Evolutionary conservation across 495 filamentous ascomycete species (phyloP), one percentile per base, ranked within the genome.

Genomic region (Tuber umbilicatum): DNA sequence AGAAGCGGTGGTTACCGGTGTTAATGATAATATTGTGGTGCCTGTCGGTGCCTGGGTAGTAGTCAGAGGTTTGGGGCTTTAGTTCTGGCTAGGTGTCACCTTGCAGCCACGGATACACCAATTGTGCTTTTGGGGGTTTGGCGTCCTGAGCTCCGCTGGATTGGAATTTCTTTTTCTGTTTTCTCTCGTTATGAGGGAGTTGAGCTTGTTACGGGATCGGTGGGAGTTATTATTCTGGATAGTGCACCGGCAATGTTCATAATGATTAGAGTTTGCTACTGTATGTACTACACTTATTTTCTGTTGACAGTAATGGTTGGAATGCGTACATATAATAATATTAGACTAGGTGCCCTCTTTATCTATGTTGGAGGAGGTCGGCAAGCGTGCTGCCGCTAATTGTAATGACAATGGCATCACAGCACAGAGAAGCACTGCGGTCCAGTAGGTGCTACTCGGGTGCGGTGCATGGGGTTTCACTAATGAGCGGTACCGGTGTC

Each of bases 21-120:
- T 94, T 70, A 99, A 99, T 86, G 95, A 99, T 85, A 99, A 99
- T 86, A 94, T 99, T 39, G 88, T 97, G 73, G 95, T 98, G 76
- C 96, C 96, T n/a, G 88, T 98, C 60, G 90, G 96, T 73, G 84
- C 98, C 70, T 99, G 95, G 95, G 86, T 92, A 79, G 87, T 95
- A 77, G 93, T 97, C 74, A 90, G 93, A 80, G 91, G 90, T 7
- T 84, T 97, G 79, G 87, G 88, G 50, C 83, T 96, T 73, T 95
- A 86, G 85, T 78, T 75, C 14, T 37, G 40, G 5, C 40, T 35
- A 14, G n/a, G 14, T 35, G 27, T 19, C 27, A 27, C 27, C 55
- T 6, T 35, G n/a, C 10, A 31, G 55, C 55, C 3, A 16, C 27
- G 14, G 55, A 64, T 35, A 64, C 14, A 64, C 14, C 55, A 2